A percentile compares a stretch with the other conserved stretches of the same genome.
Evolutionary conservation across 345 rosid species (phyloP).

Genomic region (Rhodamnia rubescens): DNA sequence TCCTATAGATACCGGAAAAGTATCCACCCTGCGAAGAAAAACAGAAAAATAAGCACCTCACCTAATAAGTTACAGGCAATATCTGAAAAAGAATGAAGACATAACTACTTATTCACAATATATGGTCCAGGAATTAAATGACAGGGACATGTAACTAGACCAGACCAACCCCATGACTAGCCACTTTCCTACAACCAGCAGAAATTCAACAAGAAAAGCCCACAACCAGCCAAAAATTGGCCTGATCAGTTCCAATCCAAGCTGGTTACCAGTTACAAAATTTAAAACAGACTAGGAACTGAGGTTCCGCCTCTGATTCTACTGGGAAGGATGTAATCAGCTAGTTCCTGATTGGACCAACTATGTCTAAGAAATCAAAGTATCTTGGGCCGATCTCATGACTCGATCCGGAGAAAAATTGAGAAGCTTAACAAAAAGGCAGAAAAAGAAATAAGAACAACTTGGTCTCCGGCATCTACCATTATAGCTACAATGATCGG

Average conservation of each 20-base stretch:
- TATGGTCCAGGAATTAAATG: not conserved
- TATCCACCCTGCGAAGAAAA: constrained; percentile 72
- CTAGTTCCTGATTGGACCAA: not conserved
- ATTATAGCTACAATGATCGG: too few species aligned
- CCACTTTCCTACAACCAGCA: not conserved
- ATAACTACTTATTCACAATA: not conserved
- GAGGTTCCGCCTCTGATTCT: not conserved
- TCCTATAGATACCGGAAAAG: constrained; percentile 97
- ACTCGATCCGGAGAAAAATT: too few species aligned
- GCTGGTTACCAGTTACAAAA: not conserved
- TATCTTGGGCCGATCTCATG: too few species aligned
- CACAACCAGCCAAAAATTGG: not conserved
- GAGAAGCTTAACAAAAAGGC: too few species aligned
- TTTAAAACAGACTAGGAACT: not conserved
- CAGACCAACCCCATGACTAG: not conserved
- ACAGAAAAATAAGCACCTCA: not conserved
- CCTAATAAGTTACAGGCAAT: not conserved
- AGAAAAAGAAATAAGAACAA: too few species aligned
- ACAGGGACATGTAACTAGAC: not conserved
- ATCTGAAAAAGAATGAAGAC: not conserved
- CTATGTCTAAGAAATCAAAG: not conserved
- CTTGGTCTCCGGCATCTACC: too few species aligned
- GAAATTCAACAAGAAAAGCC: not conserved
- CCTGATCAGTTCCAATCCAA: not conserved
- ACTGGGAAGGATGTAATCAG: not conserved